phyloP scores from a whole-genome alignment of 1,139 yeast species.

The Spathaspora sp. region DNA sequence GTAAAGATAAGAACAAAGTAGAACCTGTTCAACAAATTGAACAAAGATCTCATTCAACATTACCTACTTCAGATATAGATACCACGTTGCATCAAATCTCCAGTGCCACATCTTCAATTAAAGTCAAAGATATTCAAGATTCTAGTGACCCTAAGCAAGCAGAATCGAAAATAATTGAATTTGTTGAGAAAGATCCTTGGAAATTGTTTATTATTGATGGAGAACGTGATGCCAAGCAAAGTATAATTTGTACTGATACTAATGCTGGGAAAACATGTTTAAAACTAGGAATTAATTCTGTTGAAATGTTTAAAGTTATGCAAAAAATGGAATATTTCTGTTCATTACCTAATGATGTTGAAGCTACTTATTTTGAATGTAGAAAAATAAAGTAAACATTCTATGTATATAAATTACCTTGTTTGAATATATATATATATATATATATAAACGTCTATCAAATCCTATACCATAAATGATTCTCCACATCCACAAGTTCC shows the following conservation, averaged over 20 bases:
- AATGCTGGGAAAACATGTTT: slow-evolving; percentile 46
- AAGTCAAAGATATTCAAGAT: slow-evolving; percentile 5
- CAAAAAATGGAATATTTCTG: slow-evolving; percentile 46
- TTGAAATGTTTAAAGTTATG: slow-evolving; percentile 47
- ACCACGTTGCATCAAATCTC: slow-evolving; percentile 37
- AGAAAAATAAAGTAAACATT: slow-evolving; percentile 30
- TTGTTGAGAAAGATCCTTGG: slow-evolving; percentile 24
- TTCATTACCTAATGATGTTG: slow-evolving; percentile 46
- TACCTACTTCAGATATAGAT: slow-evolving; percentile 32
- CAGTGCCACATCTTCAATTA: slow-evolving; percentile 15
- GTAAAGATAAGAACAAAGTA: slow-evolving; percentile 1
- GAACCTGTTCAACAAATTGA: slow-evolving; percentile 22
- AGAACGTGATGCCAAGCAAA: slow-evolving; percentile 36
- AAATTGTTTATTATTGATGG: slow-evolving; percentile 46
- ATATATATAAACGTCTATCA: slow-evolving; percentile 3
- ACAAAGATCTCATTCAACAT: slow-evolving; percentile 37
- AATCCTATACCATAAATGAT: slow-evolving; percentile 81
- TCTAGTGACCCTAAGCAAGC: slow-evolving; percentile 6
- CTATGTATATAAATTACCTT: neutral
- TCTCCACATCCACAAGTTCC: slow-evolving; percentile 99
- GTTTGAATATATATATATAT: slow-evolving; percentile 2
- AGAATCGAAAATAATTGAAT: slow-evolving; percentile 18
- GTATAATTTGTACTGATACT: slow-evolving; percentile 44
- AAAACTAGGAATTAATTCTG: slow-evolving; percentile 36
- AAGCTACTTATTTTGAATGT: slow-evolving; percentile 50